phyloP scores from a whole-genome alignment of 2,329 filamentous ascomycete genomes.

The Aspergillus tanneri region DNA sequence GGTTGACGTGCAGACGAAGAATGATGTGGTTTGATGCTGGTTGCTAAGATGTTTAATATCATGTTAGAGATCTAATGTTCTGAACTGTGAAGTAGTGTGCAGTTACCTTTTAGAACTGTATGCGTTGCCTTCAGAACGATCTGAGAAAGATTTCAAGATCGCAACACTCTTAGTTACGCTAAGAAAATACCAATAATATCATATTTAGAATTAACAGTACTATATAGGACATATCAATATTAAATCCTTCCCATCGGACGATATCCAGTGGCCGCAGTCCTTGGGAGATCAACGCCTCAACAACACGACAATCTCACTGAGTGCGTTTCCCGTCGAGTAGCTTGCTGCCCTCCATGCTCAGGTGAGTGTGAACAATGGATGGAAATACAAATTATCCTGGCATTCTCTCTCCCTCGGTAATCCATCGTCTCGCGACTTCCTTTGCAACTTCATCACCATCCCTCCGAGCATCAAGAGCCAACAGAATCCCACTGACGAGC shows the following conservation, averaged over 20 bases:
- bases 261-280: not conserved
- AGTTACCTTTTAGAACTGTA: no score
- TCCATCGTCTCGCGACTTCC: conserved; percentile 41
- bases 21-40: no score
- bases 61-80: no score
- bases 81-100: no score
- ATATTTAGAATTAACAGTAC: no score
- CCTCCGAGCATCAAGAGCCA: conserved; percentile 39
- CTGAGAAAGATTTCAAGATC: no score
- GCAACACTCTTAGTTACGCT: no score
- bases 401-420: conserved; percentile 28
- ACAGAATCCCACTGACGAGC: conserved; percentile 36
- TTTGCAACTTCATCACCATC: conserved; percentile 32
- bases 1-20: no score
- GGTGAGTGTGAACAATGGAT: not conserved
- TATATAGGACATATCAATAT: no score
- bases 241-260: not conserved
- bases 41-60: no score
- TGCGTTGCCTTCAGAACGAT: no score
- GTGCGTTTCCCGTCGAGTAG: conserved; percentile 13
- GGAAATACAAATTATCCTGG: conserved; percentile 25
- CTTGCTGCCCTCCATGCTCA: not conserved
- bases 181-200: no score
- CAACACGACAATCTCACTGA: conserved; percentile 33
- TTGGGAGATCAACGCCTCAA: not conserved